A percentile compares a stretch with the other conserved stretches of the same genome.
phyloP scores from a whole-genome alignment of 495 filamentous ascomycete genomes.

The Bathelium albidoporum region DNA sequence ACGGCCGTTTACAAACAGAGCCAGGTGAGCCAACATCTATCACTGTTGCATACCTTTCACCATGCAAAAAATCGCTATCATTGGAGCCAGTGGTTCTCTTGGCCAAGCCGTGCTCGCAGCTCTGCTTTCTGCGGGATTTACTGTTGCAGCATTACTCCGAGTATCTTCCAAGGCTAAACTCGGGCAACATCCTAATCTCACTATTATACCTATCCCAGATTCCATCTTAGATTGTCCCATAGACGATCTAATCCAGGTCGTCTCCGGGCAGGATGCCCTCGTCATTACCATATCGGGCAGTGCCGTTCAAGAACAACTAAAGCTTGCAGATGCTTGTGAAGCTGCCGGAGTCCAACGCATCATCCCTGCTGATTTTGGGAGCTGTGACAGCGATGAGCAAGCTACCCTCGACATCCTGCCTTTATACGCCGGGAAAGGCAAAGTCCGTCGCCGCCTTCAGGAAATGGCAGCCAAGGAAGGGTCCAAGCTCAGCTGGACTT shows the following conservation, averaged over 20 bases:
- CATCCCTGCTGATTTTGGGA: slow-evolving; percentile 34
- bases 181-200: background rate
- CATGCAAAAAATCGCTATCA: slow-evolving; percentile 18
- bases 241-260: slow-evolving; percentile 34
- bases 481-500: slow-evolving; percentile 38
- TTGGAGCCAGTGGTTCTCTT: slow-evolving; percentile 19
- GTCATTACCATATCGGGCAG: slow-evolving; percentile 30
- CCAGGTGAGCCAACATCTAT: no score
- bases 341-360: slow-evolving; percentile 32
- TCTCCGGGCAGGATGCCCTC: slow-evolving; percentile 42
- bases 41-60: background rate
- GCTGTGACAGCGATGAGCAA: slow-evolving; percentile 25
- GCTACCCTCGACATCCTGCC: slow-evolving; percentile 27
- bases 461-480: slow-evolving; percentile 28
- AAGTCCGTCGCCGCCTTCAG: slow-evolving; percentile 38
- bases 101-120: slow-evolving; percentile 19
- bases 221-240: slow-evolving; percentile 29
- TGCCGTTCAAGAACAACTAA: slow-evolving; percentile 21
- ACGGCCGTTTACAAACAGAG: no score
- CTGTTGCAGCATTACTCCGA: slow-evolving; percentile 43
- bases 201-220: slow-evolving; percentile 9
- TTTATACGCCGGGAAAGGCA: slow-evolving; percentile 37
- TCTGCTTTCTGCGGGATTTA: slow-evolving; percentile 42
- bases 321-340: slow-evolving; percentile 31
- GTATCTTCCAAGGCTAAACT: slow-evolving; percentile 23